Base-by-base conservation (phyloP, 2,329 filamentous ascomycete species). In the Epichloe brachyelytri region DNA sequence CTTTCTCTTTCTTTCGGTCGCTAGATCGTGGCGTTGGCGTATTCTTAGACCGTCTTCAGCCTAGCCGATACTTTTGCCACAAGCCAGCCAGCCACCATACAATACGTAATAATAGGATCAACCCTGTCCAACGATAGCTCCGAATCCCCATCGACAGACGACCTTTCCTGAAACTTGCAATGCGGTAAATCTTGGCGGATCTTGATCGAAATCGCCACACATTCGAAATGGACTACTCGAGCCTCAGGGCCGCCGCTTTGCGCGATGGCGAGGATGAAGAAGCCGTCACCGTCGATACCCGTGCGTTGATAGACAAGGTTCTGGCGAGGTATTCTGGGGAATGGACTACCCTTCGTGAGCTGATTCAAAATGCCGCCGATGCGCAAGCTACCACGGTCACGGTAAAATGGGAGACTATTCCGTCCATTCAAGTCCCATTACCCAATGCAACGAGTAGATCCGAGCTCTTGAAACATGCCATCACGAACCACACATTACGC, bases 351-450 rank as follows among this genome's bases (percentile, higher is more conserved):
- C 71, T 98, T 17, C 82, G 93, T 73, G 93, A 98, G 66, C 82
- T 98, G 54, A 89, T 98, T 43, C 93, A 98, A 64, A 98, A 98
- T 65, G 93, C 93, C n/a, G 91, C 93, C 56, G 93, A 98, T 71
- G 93, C 93, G 20, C 87, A 90, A 63, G 93, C 93, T 46, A 86
- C 83, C 15, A 90, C 82, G 51, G 91, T 97, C 58, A 86, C 81
- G 44, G 88, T 98, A 63, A 90, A 86, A 60, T 95, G 93, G 74
- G 91, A 98, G 66, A 95, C 91, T 2, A 68, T 87, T 15, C 90
- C 91, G 2, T 96, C 91, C 34, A 79, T 83, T 3, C 82, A 78
- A 12, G 79, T 94, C 4, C 86, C 90, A 6, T 79, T 91, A 6
- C 77, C 80, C 0, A 66, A 68, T 51, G 79, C 79, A 12, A 78